Percentiles rank a stretch among this genome's conserved stretches.
Conservation (phyloP, 306 rosid genomes). For the Pterocarpus santalinus region DNA sequence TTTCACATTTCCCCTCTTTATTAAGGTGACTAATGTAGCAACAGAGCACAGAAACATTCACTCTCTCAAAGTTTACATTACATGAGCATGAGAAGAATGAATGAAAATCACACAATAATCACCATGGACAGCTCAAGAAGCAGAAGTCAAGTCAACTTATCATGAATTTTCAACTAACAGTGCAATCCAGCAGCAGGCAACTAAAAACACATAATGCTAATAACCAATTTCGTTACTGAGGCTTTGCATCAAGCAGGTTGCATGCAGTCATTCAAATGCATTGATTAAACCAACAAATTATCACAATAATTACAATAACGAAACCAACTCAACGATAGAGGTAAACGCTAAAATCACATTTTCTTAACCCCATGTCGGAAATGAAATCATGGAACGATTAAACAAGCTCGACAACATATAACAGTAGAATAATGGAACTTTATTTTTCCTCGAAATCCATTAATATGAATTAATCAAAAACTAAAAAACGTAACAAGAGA, state of each 20-base stretch:
- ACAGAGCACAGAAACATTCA: not conserved
- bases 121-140: not conserved
- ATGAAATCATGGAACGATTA: too few species aligned
- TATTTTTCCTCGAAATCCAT: not conserved
- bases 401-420: not conserved
- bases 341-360: not conserved
- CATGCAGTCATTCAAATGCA: not conserved
- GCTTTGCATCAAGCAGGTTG: slow-evolving; percentile 8
- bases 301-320: not conserved
- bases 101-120: not conserved
- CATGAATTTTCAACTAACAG: not conserved
- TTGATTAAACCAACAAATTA: not conserved
- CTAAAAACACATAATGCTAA: not conserved
- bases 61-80: not conserved
- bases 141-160: not conserved
- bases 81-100: not conserved
- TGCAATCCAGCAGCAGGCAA: not conserved
- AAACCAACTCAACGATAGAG: not conserved
- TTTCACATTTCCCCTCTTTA: not conserved
- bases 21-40: not conserved
- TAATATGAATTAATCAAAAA: not conserved
- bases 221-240: not conserved
- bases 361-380: not conserved
- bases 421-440: not conserved
- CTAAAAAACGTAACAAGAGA: not conserved